These are phyloP conservation scores for Domatiomyces globalis DNA, from an alignment of 2,329 filamentous ascomycete genomes.

Conservation along the genomic window DNA sequence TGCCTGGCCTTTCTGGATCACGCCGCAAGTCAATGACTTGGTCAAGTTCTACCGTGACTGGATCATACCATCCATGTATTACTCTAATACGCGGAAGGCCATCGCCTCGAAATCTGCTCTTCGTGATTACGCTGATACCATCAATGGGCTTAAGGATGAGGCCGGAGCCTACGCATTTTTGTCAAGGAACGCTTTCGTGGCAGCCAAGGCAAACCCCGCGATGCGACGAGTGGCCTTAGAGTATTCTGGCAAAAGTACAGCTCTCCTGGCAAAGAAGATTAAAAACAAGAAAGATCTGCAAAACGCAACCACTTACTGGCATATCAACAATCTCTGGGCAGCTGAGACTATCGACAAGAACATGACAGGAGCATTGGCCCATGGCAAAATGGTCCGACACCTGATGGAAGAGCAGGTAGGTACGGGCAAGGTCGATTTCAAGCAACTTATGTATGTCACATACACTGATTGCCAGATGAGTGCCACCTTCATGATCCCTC, in stretches of 20 bases:
- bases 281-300: not conserved
- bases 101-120: no score
- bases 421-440: conserved; percentile 3
- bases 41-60: conserved; percentile 6
- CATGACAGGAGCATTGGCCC: not conserved
- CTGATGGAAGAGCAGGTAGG: conserved; percentile 1
- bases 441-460: conserved; percentile 3
- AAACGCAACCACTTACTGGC: not conserved
- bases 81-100: not conserved
- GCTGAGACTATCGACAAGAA: conserved; percentile 1
- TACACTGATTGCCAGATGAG: conserved; percentile 5
- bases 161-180: not conserved
- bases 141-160: not conserved
- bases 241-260: not conserved
- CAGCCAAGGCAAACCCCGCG: not conserved
- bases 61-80: conserved; percentile 1
- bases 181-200: not conserved
- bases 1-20: conserved; percentile 2
- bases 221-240: not conserved
- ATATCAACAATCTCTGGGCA: conserved; percentile 1
- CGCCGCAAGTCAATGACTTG: conserved; percentile 4
- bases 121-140: not conserved
- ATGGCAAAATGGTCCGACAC: conserved; percentile 3
- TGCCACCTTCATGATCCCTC: conserved; percentile 3
- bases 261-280: conserved; percentile 1